phyloP scores from a whole-genome alignment of 495 filamentous ascomycete genomes.

The Thozetella sp. region DNA sequence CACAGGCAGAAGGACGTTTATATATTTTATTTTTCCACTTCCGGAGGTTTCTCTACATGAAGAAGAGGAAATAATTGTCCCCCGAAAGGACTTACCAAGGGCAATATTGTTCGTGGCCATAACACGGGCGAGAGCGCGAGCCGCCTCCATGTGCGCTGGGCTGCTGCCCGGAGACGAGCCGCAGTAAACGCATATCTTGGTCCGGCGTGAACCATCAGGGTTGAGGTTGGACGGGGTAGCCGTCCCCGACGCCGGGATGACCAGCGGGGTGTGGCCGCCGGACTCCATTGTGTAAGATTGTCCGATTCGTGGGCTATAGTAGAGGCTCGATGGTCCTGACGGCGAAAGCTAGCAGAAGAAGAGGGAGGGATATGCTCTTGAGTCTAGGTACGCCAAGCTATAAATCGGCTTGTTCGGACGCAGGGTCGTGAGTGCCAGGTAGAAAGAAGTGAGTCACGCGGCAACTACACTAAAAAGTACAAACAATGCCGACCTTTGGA shows the following conservation, averaged over 20 bases:
- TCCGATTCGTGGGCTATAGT: neutral
- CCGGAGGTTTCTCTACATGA: no score
- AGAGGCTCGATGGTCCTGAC: neutral
- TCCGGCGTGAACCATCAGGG: conserved; percentile 31
- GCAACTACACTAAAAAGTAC: no score
- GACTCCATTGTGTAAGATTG: conserved; percentile 35
- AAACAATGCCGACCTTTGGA: no score
- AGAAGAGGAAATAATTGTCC: no score
- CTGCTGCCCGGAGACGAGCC: conserved; percentile 72
- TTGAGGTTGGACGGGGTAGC: conserved; percentile 22
- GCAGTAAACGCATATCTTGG: conserved; percentile 79
- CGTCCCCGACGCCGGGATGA: conserved; percentile 18
- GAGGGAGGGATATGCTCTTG: no score
- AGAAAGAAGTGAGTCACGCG: no score
- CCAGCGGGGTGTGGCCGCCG: conserved; percentile 35
- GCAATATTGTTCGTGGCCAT: conserved; percentile 75
- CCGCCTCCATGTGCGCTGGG: conserved; percentile 71
- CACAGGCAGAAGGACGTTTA: no score
- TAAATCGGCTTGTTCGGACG: no score
- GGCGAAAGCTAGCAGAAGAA: no score
- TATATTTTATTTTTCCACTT: no score
- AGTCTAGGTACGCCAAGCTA: no score
- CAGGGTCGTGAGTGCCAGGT: no score
- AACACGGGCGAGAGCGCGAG: conserved; percentile 71
- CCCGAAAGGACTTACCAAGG: conserved; percentile 59